Conservation (phyloP, 129 eudicot genomes). For the Artemisia annua region DNA sequence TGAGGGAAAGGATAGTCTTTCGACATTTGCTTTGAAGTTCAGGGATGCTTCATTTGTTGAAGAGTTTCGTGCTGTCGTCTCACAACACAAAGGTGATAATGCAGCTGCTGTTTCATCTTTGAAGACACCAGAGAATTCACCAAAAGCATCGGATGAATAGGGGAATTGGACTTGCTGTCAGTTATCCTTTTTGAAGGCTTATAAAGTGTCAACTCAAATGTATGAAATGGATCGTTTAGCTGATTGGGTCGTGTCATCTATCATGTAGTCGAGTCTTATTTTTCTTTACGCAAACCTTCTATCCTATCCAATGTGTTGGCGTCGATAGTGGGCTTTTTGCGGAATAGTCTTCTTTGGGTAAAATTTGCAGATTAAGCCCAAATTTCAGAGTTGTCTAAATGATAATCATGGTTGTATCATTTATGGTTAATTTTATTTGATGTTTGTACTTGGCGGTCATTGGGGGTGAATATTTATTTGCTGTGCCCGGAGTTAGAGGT, state of each 20-base stretch:
- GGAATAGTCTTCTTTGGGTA: conserved; percentile 15
- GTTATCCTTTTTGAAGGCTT: conserved; percentile 7
- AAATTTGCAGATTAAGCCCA: conserved; percentile 16
- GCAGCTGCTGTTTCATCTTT: conserved; percentile 23
- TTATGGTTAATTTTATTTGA: neutral
- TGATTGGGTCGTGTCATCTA: conserved; percentile 7
- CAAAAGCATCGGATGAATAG: conserved; percentile 39
- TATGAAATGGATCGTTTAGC: neutral
- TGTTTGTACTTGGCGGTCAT: conserved; percentile 10
- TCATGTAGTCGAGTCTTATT: neutral
- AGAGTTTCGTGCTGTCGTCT: conserved; percentile 56
- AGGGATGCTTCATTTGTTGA: conserved; percentile 64
- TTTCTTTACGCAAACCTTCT: conserved; percentile 15
- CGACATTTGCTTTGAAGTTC: conserved; percentile 84
- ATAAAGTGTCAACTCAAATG: neutral
- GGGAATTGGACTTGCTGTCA: neutral
- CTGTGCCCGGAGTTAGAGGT: neutral
- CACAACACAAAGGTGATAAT: conserved; percentile 50
- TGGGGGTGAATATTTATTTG: neutral
- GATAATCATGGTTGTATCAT: neutral
- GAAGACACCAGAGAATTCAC: conserved; percentile 83
- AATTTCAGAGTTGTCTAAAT: conserved; percentile 9
- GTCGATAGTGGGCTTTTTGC: conserved; percentile 3
- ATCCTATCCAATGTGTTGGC: conserved; percentile 12
- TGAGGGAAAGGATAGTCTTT: conserved; percentile 67